These are phyloP conservation scores for Lycium ferocissimum DNA, from an alignment of 257 asterid species.

Conservation along the genomic window DNA sequence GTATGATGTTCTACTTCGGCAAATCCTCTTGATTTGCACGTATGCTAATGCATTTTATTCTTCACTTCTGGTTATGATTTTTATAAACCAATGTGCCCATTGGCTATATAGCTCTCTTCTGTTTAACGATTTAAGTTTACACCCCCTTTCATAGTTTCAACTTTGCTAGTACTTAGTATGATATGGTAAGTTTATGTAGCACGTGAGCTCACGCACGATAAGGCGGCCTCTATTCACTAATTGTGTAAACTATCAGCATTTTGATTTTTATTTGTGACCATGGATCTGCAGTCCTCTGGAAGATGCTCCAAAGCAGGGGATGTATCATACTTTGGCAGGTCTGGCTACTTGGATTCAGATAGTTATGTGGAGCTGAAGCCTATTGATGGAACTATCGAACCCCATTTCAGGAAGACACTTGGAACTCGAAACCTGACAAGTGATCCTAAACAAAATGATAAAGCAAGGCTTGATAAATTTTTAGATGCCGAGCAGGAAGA, in stretches of 20 bases:
- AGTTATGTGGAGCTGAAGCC: slow-evolving; percentile 36
- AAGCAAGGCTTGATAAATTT: slow-evolving; percentile 31
- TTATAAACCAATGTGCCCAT: neutral
- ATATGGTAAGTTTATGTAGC: neutral
- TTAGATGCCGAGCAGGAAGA: slow-evolving; percentile 36
- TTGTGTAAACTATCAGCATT: slow-evolving; percentile 45
- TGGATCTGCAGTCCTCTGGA: slow-evolving; percentile 60
- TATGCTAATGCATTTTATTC: neutral
- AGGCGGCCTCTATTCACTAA: slow-evolving; percentile 34
- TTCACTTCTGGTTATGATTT: neutral
- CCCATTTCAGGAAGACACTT: slow-evolving; percentile 30
- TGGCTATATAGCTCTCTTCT: neutral
- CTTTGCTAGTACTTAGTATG: slow-evolving; percentile 10
- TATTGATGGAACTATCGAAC: slow-evolving; percentile 27
- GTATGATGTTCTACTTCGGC: neutral
- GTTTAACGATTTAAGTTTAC: neutral
- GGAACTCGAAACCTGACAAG: slow-evolving; percentile 25
- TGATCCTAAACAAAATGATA: slow-evolving; percentile 36
- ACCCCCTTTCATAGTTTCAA: neutral
- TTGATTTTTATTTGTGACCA: slow-evolving; percentile 52
- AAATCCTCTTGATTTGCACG: neutral
- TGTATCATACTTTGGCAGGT: slow-evolving; percentile 36
- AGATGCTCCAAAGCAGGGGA: slow-evolving; percentile 54
- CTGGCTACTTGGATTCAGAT: slow-evolving; percentile 42
- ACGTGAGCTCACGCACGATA: neutral